phyloP scores from a whole-genome alignment of 306 rosid genomes.

The Quercus robur region DNA sequence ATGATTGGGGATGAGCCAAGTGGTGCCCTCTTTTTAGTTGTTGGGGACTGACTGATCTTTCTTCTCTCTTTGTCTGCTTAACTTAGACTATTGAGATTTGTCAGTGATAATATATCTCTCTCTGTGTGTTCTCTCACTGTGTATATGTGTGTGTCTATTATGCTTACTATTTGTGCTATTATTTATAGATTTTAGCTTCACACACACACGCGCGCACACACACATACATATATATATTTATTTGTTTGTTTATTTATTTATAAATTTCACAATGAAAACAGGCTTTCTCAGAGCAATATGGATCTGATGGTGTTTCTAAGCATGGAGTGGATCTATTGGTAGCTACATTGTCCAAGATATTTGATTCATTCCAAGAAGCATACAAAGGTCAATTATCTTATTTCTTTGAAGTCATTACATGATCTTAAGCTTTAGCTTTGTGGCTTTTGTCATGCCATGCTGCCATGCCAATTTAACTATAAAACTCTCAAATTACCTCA shows the following conservation, averaged over 20 bases:
- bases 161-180: background rate
- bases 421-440: conserved; percentile 8
- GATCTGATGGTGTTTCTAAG: conserved; percentile 48
- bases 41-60: background rate
- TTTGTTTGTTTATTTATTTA: background rate
- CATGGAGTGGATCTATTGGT: conserved; percentile 56
- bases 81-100: background rate
- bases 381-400: conserved; percentile 51
- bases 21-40: background rate
- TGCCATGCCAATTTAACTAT: background rate
- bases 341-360: conserved; percentile 60
- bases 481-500: background rate
- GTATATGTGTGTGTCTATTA: background rate
- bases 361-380: conserved; percentile 60
- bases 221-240: no score
- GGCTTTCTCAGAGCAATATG: conserved; percentile 70
- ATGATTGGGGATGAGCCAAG: no score
- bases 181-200: background rate
- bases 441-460: background rate
- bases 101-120: background rate
- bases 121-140: background rate
- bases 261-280: conserved; percentile 10
- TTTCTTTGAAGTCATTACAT: conserved; percentile 16
- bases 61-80: background rate
- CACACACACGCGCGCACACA: no score